phyloP scores from a whole-genome alignment of 495 filamentous ascomycete genomes.

The Lichina pygmaea region DNA sequence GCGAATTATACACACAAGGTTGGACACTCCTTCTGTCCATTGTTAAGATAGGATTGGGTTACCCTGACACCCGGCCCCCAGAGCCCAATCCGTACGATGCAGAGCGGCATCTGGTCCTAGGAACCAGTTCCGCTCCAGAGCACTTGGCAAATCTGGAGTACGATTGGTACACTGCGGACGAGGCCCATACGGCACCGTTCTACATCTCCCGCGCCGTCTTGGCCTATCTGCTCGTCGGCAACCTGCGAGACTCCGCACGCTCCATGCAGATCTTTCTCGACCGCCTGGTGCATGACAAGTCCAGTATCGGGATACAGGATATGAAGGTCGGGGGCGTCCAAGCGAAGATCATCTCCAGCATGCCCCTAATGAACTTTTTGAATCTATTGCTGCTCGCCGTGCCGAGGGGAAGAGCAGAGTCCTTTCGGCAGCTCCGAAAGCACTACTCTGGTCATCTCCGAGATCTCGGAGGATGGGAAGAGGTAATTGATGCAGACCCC shows the following conservation, averaged over 20 bases:
- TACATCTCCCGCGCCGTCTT: constrained; percentile 79
- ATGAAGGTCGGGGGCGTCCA: constrained; percentile 53
- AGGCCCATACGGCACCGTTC: constrained; percentile 64
- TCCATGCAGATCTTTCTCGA: constrained; percentile 56
- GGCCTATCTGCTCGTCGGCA: constrained; percentile 74
- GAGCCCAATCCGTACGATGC: constrained; percentile 81
- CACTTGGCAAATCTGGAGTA: constrained; percentile 62
- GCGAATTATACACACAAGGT: constrained; percentile 66
- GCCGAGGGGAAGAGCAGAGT: constrained; percentile 48
- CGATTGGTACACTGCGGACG: constrained; percentile 75
- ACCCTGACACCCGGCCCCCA: constrained; percentile 6
- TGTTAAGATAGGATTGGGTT: no score
- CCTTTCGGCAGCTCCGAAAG: constrained; percentile 57
- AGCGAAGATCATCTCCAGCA: constrained; percentile 53
- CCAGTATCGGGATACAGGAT: constrained; percentile 45
- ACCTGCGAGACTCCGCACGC: constrained; percentile 67
- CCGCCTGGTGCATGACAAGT: constrained; percentile 38
- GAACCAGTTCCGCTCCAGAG: constrained; percentile 70
- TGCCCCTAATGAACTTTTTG: constrained; percentile 86
- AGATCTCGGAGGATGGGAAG: constrained; percentile 43
- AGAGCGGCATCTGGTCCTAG: constrained; percentile 68
- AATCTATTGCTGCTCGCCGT: constrained; percentile 57
- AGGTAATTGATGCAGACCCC: no score
- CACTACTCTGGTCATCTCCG: constrained; percentile 58
- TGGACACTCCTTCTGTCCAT: neutral